Percentiles rank a stretch among this genome's conserved stretches.
Evolutionary conservation across 345 rosid species (phyloP).

Genomic region (Bretschneidera sinensis): DNA sequence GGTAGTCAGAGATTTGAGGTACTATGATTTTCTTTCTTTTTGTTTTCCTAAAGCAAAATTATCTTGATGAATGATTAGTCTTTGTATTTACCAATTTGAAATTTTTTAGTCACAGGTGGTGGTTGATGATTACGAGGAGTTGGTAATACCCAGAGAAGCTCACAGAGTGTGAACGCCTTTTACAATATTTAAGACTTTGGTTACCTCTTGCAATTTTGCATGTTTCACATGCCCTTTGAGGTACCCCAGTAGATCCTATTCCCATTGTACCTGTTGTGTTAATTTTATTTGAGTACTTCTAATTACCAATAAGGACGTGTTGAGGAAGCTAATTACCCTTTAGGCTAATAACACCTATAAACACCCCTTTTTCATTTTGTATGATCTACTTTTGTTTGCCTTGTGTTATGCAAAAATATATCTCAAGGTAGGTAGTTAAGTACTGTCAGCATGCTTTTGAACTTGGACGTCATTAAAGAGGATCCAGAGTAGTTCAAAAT

Average conservation of each 20-base stretch:
- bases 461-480: no score
- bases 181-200: conserved; percentile 7
- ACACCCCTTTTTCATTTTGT: no score
- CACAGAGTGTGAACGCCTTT: conserved; percentile 35
- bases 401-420: no score
- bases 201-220: conserved; percentile 37
- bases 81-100: conserved; percentile 2
- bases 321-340: no score
- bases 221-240: conserved; percentile 14
- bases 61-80: background rate
- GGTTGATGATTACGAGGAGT: conserved; percentile 65
- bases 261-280: background rate
- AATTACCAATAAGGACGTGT: no score
- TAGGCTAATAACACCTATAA: no score
- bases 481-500: no score
- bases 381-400: no score
- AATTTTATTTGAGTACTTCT: no score
- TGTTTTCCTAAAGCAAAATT: background rate
- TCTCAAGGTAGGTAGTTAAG: no score
- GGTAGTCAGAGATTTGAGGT: conserved; percentile 52
- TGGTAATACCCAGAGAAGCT: conserved; percentile 60
- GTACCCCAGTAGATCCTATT: background rate
- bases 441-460: no score
- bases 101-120: conserved; percentile 32
- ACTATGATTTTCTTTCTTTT: background rate